Evolutionary conservation across 441 rosid species (phyloP), one percentile per base, ranked within the genome.

Genomic region (Biscutella laevigata): DNA sequence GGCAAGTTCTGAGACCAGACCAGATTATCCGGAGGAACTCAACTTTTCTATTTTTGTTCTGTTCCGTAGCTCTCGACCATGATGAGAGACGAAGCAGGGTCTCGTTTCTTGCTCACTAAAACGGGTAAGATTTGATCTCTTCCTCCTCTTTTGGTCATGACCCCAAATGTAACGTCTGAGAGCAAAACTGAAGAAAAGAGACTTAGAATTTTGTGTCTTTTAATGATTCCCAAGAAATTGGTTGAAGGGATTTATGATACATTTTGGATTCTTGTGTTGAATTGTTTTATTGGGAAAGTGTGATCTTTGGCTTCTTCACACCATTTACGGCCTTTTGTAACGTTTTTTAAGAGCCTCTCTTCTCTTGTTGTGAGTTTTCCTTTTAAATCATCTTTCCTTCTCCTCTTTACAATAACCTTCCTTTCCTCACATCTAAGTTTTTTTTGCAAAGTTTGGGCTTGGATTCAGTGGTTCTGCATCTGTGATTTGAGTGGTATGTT

Each of bases 251-350:
- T 39, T 41, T 42, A 24, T 17, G 37, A 13, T 43, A 4, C 48
- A 28, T 10, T 53, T 54, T 54, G 56, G 61, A 54, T 62, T 62
- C 35, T 62, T 62, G 33, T 53, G 67, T 8, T 22, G 38, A 20
- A 7, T 19, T 36, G 37, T 25, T 47, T 49, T 53, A n/a, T 36
- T 53, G 30, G 39, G 66, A 52, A 52, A 17, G 22, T 52, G 42
- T 47, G 59, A 24, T 42, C 38, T 61, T 61, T 27, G 24, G 27
- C 42, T 58, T 61, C 33, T 19, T 42, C 45, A 35, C 47, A 10
- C 19, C 13, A 19, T 53, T 34, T 42, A 51, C 16, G n/a, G 2
- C 0, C 10, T 8, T 41, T 41, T 42, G 36, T 42, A 10, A 28
- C 29, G 8, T 5, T 17, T 7, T 19, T 48, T 2, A 35, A 27